These are phyloP conservation scores for Pleurotus platypus DNA, from an alignment of 768 basidiomycete species.

Conservation along the genomic window DNA sequence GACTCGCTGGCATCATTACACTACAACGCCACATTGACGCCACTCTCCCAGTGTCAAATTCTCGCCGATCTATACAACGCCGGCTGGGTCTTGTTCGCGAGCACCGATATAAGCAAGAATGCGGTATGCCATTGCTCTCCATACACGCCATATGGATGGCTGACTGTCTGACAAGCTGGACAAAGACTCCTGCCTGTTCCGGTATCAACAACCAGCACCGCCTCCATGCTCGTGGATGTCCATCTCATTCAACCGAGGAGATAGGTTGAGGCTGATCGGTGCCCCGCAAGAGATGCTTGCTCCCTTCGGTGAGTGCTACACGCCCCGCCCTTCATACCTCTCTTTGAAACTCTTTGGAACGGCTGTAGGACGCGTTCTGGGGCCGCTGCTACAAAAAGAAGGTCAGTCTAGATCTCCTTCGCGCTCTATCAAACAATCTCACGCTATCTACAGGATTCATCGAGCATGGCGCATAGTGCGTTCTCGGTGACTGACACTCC, in stretches of 20 bases:
- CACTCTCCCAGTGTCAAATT: not conserved
- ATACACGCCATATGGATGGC: too few relatives aligned
- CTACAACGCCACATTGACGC: not conserved
- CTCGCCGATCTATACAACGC: not conserved
- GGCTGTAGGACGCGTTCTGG: too few relatives aligned
- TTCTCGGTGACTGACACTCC: not conserved
- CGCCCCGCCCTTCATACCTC: too few relatives aligned
- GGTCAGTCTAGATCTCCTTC: too few relatives aligned
- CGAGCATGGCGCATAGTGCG: slow-evolving; percentile 3
- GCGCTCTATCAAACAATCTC: not conserved
- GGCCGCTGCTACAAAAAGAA: too few relatives aligned
- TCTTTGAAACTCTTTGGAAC: too few relatives aligned
- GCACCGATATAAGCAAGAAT: slow-evolving; percentile 6
- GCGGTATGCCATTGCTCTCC: too few relatives aligned
- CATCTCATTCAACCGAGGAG: not conserved
- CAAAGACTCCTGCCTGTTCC: not conserved
- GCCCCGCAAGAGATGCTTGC: not conserved
- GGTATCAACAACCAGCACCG: not conserved
- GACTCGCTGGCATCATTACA: too few relatives aligned
- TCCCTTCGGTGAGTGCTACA: not conserved
- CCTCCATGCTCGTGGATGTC: not conserved
- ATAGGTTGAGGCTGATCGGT: not conserved
- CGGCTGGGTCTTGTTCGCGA: not conserved
- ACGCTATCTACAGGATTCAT: not conserved
- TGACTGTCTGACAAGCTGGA: not conserved